Conservation (phyloP, 1,284 basidiomycete genomes). For the Cryptococcus floricola region DNA sequence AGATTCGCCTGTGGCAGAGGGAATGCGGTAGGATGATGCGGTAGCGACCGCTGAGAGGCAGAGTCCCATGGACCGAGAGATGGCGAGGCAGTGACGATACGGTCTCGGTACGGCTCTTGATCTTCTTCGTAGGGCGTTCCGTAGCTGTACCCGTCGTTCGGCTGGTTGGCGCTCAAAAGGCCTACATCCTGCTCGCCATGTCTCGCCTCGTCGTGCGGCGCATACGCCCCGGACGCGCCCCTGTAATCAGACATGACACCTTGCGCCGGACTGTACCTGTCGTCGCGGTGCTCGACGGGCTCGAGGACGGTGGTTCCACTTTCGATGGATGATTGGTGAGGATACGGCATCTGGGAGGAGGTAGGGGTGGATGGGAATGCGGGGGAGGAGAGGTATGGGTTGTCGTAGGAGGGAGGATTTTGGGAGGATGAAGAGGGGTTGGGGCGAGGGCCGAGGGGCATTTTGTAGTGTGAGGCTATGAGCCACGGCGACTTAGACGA, state of each 20-base stretch:
- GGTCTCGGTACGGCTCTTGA: conserved; percentile 1
- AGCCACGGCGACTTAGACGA: too few relatives aligned
- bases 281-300: background rate
- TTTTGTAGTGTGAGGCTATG: too few relatives aligned
- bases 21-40: conserved; percentile 5
- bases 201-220: background rate
- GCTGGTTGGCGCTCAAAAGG: conserved; percentile 2
- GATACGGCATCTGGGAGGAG: conserved; percentile 13
- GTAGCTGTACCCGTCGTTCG: conserved; percentile 8
- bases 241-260: conserved; percentile 7
- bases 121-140: conserved; percentile 13
- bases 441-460: too few relatives aligned
- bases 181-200: conserved; percentile 12
- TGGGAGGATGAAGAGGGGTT: background rate
- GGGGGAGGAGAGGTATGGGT: background rate
- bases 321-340: conserved; percentile 16
- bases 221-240: background rate
- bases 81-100: conserved; percentile 9
- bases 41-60: conserved; percentile 28
- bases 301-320: conserved; percentile 11
- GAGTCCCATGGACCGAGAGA: conserved; percentile 42
- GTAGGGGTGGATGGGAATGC: conserved; percentile 5
- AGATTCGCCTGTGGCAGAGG: conserved; percentile 1
- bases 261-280: conserved; percentile 3
- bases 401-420: background rate